phyloP scores from a whole-genome alignment of 1,284 basidiomycete genomes.

The Amylostereum chailletii region DNA sequence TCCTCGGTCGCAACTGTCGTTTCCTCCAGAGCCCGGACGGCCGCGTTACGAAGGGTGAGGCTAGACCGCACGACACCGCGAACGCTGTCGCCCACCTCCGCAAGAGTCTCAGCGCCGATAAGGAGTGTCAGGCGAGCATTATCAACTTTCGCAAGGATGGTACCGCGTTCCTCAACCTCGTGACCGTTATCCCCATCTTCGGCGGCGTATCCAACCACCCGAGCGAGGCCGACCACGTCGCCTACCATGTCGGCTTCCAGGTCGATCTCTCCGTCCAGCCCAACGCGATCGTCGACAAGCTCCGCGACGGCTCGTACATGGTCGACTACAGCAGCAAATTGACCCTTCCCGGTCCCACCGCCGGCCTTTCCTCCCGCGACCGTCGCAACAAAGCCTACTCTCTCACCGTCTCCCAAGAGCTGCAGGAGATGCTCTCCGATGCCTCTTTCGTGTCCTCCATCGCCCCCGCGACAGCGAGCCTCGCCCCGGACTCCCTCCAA shows the following conservation, averaged over 20 bases:
- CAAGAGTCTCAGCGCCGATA: slow-evolving; percentile 58
- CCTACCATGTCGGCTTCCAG: slow-evolving; percentile 90
- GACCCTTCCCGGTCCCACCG: slow-evolving; percentile 9
- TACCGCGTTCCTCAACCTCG: slow-evolving; percentile 79
- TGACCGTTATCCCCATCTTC: slow-evolving; percentile 76
- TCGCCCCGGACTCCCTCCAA: slow-evolving; percentile 14
- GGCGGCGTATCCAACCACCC: slow-evolving; percentile 47
- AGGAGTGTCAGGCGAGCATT: slow-evolving; percentile 83
- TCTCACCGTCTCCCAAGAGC: slow-evolving; percentile 31
- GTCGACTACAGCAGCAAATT: slow-evolving; percentile 36
- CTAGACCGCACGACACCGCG: slow-evolving; percentile 58
- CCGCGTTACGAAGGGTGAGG: slow-evolving; percentile 52
- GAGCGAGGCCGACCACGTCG: slow-evolving; percentile 50
- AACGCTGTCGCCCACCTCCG: slow-evolving; percentile 65
- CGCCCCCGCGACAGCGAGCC: slow-evolving; percentile 21
- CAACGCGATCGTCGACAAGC: slow-evolving; percentile 69
- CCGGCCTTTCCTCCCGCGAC: slow-evolving; percentile 15
- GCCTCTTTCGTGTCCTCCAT: slow-evolving; percentile 28
- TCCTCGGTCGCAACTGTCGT: slow-evolving; percentile 86
- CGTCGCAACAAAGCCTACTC: slow-evolving; percentile 25
- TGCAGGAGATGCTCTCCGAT: slow-evolving; percentile 30
- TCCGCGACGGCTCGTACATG: slow-evolving; percentile 68
- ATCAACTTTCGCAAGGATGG: slow-evolving; percentile 88
- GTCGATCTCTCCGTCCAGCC: slow-evolving; percentile 87
- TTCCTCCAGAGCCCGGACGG: slow-evolving; percentile 79